phyloP scores from a whole-genome alignment of 2,329 filamentous ascomycete genomes.

The Raffaelea ambrosiae region DNA sequence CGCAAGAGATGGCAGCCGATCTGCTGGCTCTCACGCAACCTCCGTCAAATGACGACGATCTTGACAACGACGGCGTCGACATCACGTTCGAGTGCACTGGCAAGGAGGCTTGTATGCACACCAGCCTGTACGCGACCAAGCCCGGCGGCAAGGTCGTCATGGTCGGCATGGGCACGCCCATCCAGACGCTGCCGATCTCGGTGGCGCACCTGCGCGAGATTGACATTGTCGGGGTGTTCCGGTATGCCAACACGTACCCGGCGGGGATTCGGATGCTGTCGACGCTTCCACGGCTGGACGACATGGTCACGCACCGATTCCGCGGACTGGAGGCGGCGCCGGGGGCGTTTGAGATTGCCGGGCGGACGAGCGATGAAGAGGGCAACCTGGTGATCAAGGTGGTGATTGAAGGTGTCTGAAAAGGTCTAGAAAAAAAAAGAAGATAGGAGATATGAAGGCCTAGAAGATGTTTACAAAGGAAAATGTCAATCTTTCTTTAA shows the following conservation, averaged over 20 bases:
- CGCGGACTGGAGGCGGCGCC: conserved; percentile 54
- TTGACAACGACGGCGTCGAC: conserved; percentile 59
- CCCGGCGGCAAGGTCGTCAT: conserved; percentile 66
- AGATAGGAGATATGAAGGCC: too few species aligned
- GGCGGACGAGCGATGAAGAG: conserved; percentile 56
- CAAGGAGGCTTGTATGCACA: conserved; percentile 66
- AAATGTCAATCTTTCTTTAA: too few species aligned
- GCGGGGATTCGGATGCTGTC: conserved; percentile 57
- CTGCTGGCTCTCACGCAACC: conserved; percentile 36
- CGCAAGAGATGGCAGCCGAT: conserved; percentile 39
- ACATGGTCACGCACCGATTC: conserved; percentile 67
- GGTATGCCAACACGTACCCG: conserved; percentile 68
- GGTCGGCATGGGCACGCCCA: conserved; percentile 71
- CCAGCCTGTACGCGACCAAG: conserved; percentile 61
- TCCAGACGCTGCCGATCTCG: conserved; percentile 65
- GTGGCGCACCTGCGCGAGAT: conserved; percentile 67
- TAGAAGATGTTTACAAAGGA: too few species aligned
- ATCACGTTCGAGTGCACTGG: conserved; percentile 70
- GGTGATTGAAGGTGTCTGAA: conserved; percentile 40
- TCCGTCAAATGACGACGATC: conserved; percentile 25
- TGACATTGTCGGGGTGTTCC: conserved; percentile 69
- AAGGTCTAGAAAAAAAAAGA: too few species aligned
- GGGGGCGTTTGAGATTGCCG: conserved; percentile 61
- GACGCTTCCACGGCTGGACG: conserved; percentile 54
- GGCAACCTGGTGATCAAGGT: conserved; percentile 67